Conservation (phyloP, 1,284 basidiomycete species). For the Ceratobasidium papillatum region DNA sequence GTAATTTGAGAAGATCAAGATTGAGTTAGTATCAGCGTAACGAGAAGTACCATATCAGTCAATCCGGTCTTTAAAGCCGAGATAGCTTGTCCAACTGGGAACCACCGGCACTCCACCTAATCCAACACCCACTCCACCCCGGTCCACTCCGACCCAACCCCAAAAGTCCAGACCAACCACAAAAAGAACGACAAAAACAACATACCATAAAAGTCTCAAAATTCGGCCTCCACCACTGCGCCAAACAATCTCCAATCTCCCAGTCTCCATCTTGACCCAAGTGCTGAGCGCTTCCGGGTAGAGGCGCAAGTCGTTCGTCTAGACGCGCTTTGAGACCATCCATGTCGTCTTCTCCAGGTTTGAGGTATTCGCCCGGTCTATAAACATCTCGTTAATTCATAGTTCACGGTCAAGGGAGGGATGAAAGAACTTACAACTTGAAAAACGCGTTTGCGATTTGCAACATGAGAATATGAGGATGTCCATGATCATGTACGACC, state of each 20-base stretch:
- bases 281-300: slow-evolving; percentile 62
- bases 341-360: slow-evolving; percentile 92
- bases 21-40: slow-evolving; percentile 19
- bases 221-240: slow-evolving; percentile 97
- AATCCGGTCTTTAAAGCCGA: not conserved
- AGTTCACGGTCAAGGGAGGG: slow-evolving; percentile 1
- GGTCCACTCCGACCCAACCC: not conserved
- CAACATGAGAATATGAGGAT: slow-evolving; percentile 95
- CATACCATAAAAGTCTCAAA: slow-evolving; percentile 98
- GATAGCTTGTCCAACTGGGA: too few relatives aligned
- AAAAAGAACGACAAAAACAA: not conserved
- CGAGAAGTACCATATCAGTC: not conserved
- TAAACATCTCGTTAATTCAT: slow-evolving; percentile 22
- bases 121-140: not conserved
- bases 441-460: slow-evolving; percentile 99
- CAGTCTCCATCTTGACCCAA: slow-evolving; percentile 87
- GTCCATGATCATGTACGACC: slow-evolving; percentile 92
- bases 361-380: slow-evolving; percentile 97
- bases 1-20: slow-evolving; percentile 39
- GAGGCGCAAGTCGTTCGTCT: slow-evolving; percentile 88
- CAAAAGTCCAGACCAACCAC: not conserved
- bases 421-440: slow-evolving; percentile 78
- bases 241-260: slow-evolving; percentile 94
- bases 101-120: not conserved
- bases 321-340: slow-evolving; percentile 88